These are phyloP conservation scores for Babesia ovata DNA, from an alignment of 169 alveolate species.

Conservation along the genomic window DNA sequence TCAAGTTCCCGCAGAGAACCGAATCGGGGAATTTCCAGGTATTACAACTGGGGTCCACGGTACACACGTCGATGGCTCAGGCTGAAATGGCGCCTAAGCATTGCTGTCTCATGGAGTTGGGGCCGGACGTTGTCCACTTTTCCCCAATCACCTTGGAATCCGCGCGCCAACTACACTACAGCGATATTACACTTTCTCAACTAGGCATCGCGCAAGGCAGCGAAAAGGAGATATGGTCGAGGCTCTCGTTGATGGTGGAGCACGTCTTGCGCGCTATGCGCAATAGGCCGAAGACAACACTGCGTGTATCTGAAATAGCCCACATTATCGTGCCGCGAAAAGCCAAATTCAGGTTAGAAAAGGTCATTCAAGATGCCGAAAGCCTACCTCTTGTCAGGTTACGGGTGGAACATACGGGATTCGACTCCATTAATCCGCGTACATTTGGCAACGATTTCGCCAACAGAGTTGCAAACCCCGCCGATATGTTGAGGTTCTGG, in stretches of 20 bases:
- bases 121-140: constrained; percentile 80
- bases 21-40: constrained; percentile 83
- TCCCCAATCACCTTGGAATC: constrained; percentile 86
- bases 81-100: constrained; percentile 91
- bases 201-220: constrained; percentile 4
- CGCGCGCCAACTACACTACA: constrained; percentile 85
- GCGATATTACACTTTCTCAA: constrained; percentile 49
- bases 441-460: constrained; percentile 75
- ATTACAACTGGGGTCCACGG: constrained; percentile 90
- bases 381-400: constrained; percentile 13
- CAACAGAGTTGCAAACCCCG: constrained; percentile 74
- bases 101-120: constrained; percentile 86
- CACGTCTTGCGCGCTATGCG: constrained; percentile 32
- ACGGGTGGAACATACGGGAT: constrained; percentile 65
- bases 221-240: constrained; percentile 11
- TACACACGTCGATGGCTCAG: constrained; percentile 90
- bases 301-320: constrained; percentile 16
- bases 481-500: constrained; percentile 74
- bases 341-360: constrained; percentile 3
- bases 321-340: not conserved
- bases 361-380: constrained; percentile 25
- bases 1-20: constrained; percentile 80
- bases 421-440: constrained; percentile 74
- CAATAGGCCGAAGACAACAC: constrained; percentile 5
- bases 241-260: constrained; percentile 24